phyloP scores from a whole-genome alignment of 1,139 yeast species.

The Protomyces pachydermus region DNA sequence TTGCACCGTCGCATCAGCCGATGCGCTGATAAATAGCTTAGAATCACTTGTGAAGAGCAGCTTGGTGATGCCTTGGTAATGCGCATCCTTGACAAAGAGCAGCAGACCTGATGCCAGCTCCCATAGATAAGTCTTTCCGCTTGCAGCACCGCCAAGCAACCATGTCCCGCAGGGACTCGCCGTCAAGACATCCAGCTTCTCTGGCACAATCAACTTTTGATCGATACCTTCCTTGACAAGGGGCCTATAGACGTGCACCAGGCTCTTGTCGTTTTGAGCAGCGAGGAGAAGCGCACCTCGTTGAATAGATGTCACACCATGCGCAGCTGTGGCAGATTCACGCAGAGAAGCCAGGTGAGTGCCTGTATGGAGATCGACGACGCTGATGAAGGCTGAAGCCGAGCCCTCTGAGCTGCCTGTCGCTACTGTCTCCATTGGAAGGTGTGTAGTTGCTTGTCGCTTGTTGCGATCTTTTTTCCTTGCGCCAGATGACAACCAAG shows the following conservation, averaged over 20 bases:
- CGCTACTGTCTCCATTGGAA: conserved; percentile 9
- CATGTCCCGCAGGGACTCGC: conserved; percentile 49
- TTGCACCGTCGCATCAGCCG: conserved; percentile 72
- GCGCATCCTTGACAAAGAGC: conserved; percentile 69
- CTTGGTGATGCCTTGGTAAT: conserved; percentile 68
- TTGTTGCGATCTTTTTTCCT: too few relatives aligned
- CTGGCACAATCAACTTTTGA: conserved; percentile 83
- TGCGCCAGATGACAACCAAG: too few relatives aligned
- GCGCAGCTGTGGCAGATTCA: conserved; percentile 11
- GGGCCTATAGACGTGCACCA: conserved; percentile 67
- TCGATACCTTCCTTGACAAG: conserved; percentile 69
- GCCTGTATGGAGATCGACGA: conserved; percentile 19
- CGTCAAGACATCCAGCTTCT: conserved; percentile 58
- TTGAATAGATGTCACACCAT: conserved; percentile 12
- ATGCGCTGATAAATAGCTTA: conserved; percentile 65
- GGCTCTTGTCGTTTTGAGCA: conserved; percentile 57
- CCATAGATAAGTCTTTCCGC: conserved; percentile 82
- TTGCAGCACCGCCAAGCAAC: conserved; percentile 60
- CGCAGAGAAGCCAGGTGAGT: conserved; percentile 30
- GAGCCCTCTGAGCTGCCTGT: neutral
- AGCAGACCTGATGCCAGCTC: conserved; percentile 70
- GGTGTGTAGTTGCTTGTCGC: too few relatives aligned
- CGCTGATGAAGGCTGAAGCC: conserved; percentile 3
- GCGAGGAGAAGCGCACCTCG: conserved; percentile 26
- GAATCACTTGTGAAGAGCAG: conserved; percentile 62